phyloP scores from a whole-genome alignment of 768 basidiomycete species.

The Hortiboletus campestris region DNA sequence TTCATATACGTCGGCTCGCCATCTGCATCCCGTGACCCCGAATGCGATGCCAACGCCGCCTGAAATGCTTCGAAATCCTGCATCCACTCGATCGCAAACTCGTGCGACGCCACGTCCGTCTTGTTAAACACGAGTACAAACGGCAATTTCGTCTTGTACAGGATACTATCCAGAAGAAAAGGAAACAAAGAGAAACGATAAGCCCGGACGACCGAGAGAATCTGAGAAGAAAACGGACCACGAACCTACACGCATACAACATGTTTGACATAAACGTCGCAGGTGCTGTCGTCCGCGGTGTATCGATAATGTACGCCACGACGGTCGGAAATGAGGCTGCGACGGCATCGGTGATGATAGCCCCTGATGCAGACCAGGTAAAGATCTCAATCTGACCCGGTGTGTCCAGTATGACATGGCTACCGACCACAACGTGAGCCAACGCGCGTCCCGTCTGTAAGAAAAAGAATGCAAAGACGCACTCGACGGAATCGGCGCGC shows the following conservation, averaged over 20 bases:
- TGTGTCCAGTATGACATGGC: slow-evolving; percentile 93
- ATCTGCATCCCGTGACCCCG: slow-evolving; percentile 66
- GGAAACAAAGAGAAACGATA: background rate
- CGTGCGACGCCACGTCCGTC: slow-evolving; percentile 86
- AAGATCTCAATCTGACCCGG: slow-evolving; percentile 99
- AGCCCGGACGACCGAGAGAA: background rate
- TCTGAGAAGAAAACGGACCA: background rate
- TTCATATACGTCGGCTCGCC: slow-evolving; percentile 98
- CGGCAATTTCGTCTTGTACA: slow-evolving; percentile 97
- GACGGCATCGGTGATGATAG: slow-evolving; percentile 97
- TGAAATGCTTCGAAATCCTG: slow-evolving; percentile 96
- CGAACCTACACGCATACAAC: slow-evolving; percentile 95
- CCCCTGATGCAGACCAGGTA: slow-evolving; percentile 98
- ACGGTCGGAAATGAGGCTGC: slow-evolving; percentile 92
- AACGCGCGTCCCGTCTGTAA: background rate
- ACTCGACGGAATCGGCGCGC: slow-evolving; percentile 86
- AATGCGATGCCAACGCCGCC: slow-evolving; percentile 72
- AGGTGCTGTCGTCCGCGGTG: slow-evolving; percentile 88
- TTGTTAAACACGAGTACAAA: slow-evolving; percentile 99
- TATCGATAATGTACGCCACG: slow-evolving; percentile 96
- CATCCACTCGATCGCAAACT: slow-evolving; percentile 98
- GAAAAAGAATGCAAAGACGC: slow-evolving; percentile 30
- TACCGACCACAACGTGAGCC: slow-evolving; percentile 29
- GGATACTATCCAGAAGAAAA: slow-evolving; percentile 65
- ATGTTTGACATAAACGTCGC: slow-evolving; percentile 99